A percentile compares a stretch with the other conserved stretches of the same genome.
These are phyloP conservation scores for Fragaria iinumae DNA, from an alignment of 306 rosid species.

Conservation along the genomic window DNA sequence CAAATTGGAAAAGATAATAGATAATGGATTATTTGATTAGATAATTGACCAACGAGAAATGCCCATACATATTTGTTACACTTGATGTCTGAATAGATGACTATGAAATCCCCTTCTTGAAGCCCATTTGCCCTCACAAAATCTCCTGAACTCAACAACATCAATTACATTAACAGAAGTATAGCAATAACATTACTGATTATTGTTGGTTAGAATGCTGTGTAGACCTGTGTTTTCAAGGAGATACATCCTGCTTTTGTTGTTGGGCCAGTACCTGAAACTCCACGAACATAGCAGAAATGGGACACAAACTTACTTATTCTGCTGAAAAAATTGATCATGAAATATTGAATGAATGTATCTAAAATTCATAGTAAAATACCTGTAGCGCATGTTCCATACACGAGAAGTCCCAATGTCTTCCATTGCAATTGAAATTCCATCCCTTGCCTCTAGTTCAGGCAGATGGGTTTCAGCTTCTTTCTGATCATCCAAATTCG, in stretches of 20 bases:
- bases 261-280: slow-evolving; percentile 98
- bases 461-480: slow-evolving; percentile 98
- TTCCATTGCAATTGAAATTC: slow-evolving; percentile 89
- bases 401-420: slow-evolving; percentile 89
- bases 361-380: slow-evolving; percentile 10
- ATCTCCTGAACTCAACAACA: slow-evolving; percentile 51
- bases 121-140: slow-evolving; percentile 98
- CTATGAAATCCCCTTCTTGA: slow-evolving; percentile 98
- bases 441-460: slow-evolving; percentile 89
- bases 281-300: slow-evolving; percentile 38
- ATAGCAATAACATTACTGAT: not conserved
- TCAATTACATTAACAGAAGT: not conserved
- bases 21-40: not conserved
- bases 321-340: slow-evolving; percentile 1
- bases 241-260: slow-evolving; percentile 98
- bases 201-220: not conserved
- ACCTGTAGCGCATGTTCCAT: slow-evolving; percentile 99
- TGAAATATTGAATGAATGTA: not conserved
- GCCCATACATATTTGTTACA: slow-evolving; percentile 79
- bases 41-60: not conserved
- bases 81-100: slow-evolving; percentile 84
- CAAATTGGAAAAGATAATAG: not conserved
- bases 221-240: slow-evolving; percentile 90
- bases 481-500: slow-evolving; percentile 42
- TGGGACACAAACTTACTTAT: slow-evolving; percentile 19